phyloP scores from a whole-genome alignment of 352 stramenopile species.

The Globisporangium ultimum region DNA sequence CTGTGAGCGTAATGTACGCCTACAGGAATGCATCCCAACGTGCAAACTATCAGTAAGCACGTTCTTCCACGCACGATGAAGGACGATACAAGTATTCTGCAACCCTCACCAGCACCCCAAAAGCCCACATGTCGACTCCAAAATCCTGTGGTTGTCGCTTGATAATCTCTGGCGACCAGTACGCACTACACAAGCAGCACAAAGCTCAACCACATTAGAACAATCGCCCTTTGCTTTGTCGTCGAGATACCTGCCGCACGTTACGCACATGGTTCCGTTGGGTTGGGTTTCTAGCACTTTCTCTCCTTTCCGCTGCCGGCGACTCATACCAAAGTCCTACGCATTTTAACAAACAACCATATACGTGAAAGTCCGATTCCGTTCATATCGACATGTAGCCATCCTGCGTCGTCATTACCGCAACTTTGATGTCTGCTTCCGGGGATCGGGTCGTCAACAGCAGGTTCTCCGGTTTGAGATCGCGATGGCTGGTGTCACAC shows the following conservation, averaged over 20 bases:
- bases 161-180: conserved; percentile 82
- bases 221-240: not conserved
- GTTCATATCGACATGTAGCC: too few relatives aligned
- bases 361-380: too few relatives aligned
- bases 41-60: not conserved
- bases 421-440: conserved; percentile 66
- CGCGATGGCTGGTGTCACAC: conserved; percentile 42
- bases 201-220: not conserved
- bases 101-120: conserved; percentile 58
- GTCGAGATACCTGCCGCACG: not conserved
- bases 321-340: conserved; percentile 74
- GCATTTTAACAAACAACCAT: not conserved
- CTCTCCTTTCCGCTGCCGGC: conserved; percentile 31
- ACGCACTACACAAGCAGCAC: conserved; percentile 36
- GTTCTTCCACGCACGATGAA: not conserved
- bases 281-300: conserved; percentile 51
- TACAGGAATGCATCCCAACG: conserved; percentile 6
- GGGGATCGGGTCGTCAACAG: conserved; percentile 54
- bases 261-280: conserved; percentile 65
- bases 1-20: conserved; percentile 74
- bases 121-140: conserved; percentile 78
- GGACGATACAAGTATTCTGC: not conserved
- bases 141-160: conserved; percentile 61
- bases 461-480: conserved; percentile 78
- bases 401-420: conserved; percentile 22